Conservation (phyloP, 495 filamentous ascomycete genomes). For the Neurospora intermedia region DNA sequence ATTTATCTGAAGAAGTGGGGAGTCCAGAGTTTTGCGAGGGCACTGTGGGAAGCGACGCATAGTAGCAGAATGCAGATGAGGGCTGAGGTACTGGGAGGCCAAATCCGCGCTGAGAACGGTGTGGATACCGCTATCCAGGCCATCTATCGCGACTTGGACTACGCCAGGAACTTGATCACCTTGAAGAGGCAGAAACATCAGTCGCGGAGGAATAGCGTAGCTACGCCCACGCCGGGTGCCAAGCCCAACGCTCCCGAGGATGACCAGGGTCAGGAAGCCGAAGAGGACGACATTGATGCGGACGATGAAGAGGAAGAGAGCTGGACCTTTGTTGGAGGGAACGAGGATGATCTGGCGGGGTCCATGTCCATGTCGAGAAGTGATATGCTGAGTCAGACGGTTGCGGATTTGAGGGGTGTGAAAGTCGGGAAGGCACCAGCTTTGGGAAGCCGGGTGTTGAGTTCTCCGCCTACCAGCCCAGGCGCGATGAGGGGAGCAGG, state of each 20-base stretch:
- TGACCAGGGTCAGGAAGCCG: constrained; percentile 13
- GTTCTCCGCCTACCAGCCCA: background rate
- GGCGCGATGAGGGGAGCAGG: background rate
- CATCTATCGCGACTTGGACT: constrained; percentile 92
- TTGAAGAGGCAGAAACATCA: constrained; percentile 36
- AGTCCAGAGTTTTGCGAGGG: constrained; percentile 65
- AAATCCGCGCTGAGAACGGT: constrained; percentile 86
- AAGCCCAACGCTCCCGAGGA: background rate
- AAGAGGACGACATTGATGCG: constrained; percentile 8
- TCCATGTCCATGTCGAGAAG: background rate
- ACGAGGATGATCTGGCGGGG: constrained; percentile 4
- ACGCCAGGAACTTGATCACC: constrained; percentile 80
- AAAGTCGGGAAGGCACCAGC: background rate
- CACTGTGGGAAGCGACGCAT: constrained; percentile 86
- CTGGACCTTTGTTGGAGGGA: constrained; percentile 39
- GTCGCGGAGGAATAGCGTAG: constrained; percentile 38
- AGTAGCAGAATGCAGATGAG: constrained; percentile 82
- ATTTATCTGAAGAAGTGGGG: constrained; percentile 85
- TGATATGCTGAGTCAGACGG: constrained; percentile 1
- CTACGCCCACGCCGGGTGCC: background rate
- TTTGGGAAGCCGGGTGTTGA: background rate
- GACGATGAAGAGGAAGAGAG: constrained; percentile 34
- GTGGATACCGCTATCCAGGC: constrained; percentile 81
- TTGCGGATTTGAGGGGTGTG: constrained; percentile 11
- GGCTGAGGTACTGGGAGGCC: constrained; percentile 67